Evolutionary conservation across 2,329 filamentous ascomycete species (phyloP).

Genomic region (Epichloe amarillans): DNA sequence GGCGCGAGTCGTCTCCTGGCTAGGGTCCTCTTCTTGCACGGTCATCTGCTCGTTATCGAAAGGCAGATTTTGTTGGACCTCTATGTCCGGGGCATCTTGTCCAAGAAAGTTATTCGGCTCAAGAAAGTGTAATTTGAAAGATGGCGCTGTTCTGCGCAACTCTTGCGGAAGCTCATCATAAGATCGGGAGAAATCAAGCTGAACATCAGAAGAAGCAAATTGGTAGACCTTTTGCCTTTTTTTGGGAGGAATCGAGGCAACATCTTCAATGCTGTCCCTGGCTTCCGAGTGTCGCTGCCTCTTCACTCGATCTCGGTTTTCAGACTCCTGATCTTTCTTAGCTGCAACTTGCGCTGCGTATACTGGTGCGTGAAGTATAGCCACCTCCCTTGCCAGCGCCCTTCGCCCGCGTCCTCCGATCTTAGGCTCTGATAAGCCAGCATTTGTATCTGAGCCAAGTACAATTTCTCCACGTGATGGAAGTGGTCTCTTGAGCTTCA

Average conservation of each 20-base stretch:
- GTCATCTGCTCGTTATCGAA: neutral
- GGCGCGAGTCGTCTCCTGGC: neutral
- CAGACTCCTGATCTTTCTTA: constrained; percentile 17
- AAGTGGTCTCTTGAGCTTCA: constrained; percentile 32
- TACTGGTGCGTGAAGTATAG: constrained; percentile 36
- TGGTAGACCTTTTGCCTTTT: neutral
- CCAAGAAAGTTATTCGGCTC: constrained; percentile 5
- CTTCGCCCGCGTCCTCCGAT: constrained; percentile 18
- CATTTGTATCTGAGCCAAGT: neutral
- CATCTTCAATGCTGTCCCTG: neutral
- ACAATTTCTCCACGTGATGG: neutral
- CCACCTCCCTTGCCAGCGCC: constrained; percentile 29
- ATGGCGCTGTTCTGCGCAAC: neutral
- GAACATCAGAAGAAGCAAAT: neutral
- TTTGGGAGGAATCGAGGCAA: neutral
- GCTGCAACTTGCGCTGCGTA: constrained; percentile 28
- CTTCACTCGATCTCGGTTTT: constrained; percentile 9
- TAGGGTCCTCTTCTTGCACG: neutral
- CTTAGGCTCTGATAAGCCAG: constrained; percentile 8
- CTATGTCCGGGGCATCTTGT: constrained; percentile 1
- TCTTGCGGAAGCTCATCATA: neutral
- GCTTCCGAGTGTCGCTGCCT: constrained; percentile 3
- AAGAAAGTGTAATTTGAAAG: constrained; percentile 2
- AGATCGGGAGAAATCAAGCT: neutral
- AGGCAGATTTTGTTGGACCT: neutral